Evolutionary conservation across 129 eudicot genomes (phyloP).

Genomic region (Gnaphalium uliginosum): DNA sequence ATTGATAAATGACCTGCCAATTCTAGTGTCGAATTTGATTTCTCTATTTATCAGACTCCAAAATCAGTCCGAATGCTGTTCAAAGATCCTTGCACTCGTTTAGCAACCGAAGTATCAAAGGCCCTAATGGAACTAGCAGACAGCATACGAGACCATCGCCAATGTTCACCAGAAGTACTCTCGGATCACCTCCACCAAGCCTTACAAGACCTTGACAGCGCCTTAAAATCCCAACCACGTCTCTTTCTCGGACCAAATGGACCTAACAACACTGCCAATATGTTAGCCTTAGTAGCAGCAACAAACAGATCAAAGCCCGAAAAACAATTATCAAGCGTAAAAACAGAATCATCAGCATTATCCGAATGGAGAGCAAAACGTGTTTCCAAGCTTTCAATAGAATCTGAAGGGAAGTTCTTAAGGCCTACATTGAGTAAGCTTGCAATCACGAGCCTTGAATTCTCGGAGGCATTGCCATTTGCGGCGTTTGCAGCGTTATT

Average conservation of each 20-base stretch:
- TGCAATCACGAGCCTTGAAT: slow-evolving; percentile 38
- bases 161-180: slow-evolving; percentile 41
- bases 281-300: slow-evolving; percentile 28
- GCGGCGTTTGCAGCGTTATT: slow-evolving; percentile 43
- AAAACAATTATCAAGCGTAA: slow-evolving; percentile 33
- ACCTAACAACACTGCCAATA: slow-evolving; percentile 19
- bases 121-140: slow-evolving; percentile 42
- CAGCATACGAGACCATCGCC: slow-evolving; percentile 39
- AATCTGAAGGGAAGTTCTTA: slow-evolving; percentile 19
- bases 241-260: slow-evolving; percentile 36
- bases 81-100: slow-evolving; percentile 45
- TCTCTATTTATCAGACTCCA: slow-evolving; percentile 33
- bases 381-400: not conserved
- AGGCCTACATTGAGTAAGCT: slow-evolving; percentile 35
- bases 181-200: slow-evolving; percentile 55
- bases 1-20: too few relatives aligned
- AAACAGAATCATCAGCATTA: slow-evolving; percentile 31
- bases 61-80: slow-evolving; percentile 38
- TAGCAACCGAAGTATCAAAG: slow-evolving; percentile 41
- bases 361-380: slow-evolving; percentile 34
- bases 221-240: slow-evolving; percentile 43
- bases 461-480: slow-evolving; percentile 47
- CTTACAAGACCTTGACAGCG: slow-evolving; percentile 38
- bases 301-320: slow-evolving; percentile 31
- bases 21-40: not conserved